Evolutionary conservation across 805 yeast genomes (phyloP).

Genomic region (Suhomyces sp.): DNA sequence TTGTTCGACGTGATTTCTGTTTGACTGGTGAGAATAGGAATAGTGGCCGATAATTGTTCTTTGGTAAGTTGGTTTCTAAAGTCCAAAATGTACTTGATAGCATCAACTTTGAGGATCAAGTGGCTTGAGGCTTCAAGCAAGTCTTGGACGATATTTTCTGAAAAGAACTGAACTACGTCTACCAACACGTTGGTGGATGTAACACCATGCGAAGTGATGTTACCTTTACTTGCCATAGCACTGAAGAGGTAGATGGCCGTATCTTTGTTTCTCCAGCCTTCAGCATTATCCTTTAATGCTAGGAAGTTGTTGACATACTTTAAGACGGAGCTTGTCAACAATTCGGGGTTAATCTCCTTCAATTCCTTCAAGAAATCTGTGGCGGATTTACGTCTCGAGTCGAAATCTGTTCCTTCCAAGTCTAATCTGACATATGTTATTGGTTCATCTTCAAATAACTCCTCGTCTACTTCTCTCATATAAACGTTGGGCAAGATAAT

Average conservation of each 20-base stretch:
- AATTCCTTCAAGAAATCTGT: constrained; percentile 87
- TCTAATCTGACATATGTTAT: constrained; percentile 89
- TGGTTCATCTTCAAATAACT: constrained; percentile 95
- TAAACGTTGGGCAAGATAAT: constrained; percentile 86
- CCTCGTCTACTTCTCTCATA: constrained; percentile 85
- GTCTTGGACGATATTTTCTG: constrained; percentile 78
- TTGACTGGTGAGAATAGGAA: constrained; percentile 75
- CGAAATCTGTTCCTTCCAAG: constrained; percentile 91
- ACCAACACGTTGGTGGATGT: constrained; percentile 79
- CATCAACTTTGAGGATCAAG: constrained; percentile 85
- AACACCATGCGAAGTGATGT: constrained; percentile 82
- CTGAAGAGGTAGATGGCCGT: constrained; percentile 82
- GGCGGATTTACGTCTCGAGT: constrained; percentile 89
- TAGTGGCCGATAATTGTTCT: constrained; percentile 71
- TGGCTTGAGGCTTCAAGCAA: constrained; percentile 54
- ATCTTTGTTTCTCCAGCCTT: constrained; percentile 83
- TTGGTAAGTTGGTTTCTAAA: constrained; percentile 93
- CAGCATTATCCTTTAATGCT: constrained; percentile 14
- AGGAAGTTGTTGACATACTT: constrained; percentile 67
- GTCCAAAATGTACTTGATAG: constrained; percentile 83
- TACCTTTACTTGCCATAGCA: constrained; percentile 88
- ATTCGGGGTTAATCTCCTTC: constrained; percentile 70
- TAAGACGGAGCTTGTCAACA: constrained; percentile 74
- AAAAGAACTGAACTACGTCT: constrained; percentile 84
- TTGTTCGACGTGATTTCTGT: constrained; percentile 54